These are phyloP conservation scores for Candida boleticola DNA, from an alignment of 805 yeast genomes.

Conservation along the genomic window DNA sequence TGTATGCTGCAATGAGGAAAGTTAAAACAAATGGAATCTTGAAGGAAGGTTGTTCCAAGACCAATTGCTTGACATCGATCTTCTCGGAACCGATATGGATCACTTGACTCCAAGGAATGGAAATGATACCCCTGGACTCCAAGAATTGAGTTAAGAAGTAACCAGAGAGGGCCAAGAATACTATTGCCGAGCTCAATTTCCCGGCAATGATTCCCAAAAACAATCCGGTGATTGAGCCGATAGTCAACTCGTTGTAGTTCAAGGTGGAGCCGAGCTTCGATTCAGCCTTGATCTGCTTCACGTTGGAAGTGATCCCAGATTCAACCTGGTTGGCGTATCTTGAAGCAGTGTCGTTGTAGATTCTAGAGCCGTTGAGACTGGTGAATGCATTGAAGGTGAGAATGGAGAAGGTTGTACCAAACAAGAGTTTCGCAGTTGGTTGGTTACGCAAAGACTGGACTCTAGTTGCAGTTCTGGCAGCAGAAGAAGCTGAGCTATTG, in stretches of 20 bases:
- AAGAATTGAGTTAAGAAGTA: slow-evolving; percentile 50
- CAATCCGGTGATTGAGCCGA: slow-evolving; percentile 63
- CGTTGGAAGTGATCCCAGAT: not conserved
- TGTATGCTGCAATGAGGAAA: slow-evolving; percentile 60
- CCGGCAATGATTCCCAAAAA: slow-evolving; percentile 60
- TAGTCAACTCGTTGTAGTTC: slow-evolving; percentile 59
- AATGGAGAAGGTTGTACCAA: slow-evolving; percentile 2
- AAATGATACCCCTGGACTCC: slow-evolving; percentile 51
- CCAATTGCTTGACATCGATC: slow-evolving; percentile 48
- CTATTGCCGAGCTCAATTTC: slow-evolving; percentile 53
- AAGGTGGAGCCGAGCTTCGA: slow-evolving; percentile 43
- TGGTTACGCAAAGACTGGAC: not conserved
- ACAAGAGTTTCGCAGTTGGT: not conserved
- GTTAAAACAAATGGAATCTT: slow-evolving; percentile 53
- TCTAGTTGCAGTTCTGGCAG: not conserved
- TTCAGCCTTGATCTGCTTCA: not conserved
- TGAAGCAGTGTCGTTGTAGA: slow-evolving; percentile 11
- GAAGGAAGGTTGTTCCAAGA: slow-evolving; percentile 62
- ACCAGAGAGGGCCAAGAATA: slow-evolving; percentile 46
- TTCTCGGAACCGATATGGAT: slow-evolving; percentile 29
- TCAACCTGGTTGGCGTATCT: not conserved
- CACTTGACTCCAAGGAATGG: slow-evolving; percentile 43
- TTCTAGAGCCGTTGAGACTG: not conserved
- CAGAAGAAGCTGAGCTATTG: not conserved
- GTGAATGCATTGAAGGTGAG: not conserved